Base-by-base conservation (phyloP, 805 yeast genomes). In the Komagataella populi region DNA sequence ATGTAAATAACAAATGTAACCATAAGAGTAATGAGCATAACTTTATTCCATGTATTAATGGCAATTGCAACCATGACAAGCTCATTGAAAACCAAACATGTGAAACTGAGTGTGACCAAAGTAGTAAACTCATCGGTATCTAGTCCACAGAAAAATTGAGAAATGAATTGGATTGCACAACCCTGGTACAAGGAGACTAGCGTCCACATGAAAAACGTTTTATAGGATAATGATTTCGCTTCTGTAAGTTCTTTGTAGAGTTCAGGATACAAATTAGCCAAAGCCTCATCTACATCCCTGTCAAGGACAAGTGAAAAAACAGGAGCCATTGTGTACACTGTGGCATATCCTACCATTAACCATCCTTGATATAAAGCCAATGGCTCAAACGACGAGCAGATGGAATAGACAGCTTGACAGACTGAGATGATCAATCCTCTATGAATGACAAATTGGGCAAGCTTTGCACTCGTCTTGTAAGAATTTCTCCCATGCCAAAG, bases 401-500 rank as follows among this genome's bases (percentile, higher is more conserved):
- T 77, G 1, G 97, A 89, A 64, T 78, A 93, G 14, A 93, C 89
- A 1, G 96, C 95, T 67, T 93, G 99, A 51, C 96, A 91, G 4
- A 91, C 90, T 2, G 96, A 87, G 50, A 93, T 91, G 46, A 93
- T 76, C 50, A 93, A 73, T 30, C 99, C 99, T 63, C 99, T 81
- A 64, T 93, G 99, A 62, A 93, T 93, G 48, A 93, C 89, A 70
- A 93, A 91, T 64, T 93, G 99, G 1, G 96, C 87, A 54, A 93
- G 71, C 65, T 93, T 93, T 1, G 99, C 96, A 45, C 96, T 86
- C 60, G 98, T 74, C 65, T 95, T 93, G 69, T 93, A 93, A 3
- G 96, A 87, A 66, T 95, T 93, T 63, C 99, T 78, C 6, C 99
- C 99, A 65, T 93, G 99, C 99, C 99, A 93, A 50, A 93, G 73